These are phyloP conservation scores for Vigna reflexopilosa DNA, from an alignment of 306 rosid species.

Conservation along the genomic window DNA sequence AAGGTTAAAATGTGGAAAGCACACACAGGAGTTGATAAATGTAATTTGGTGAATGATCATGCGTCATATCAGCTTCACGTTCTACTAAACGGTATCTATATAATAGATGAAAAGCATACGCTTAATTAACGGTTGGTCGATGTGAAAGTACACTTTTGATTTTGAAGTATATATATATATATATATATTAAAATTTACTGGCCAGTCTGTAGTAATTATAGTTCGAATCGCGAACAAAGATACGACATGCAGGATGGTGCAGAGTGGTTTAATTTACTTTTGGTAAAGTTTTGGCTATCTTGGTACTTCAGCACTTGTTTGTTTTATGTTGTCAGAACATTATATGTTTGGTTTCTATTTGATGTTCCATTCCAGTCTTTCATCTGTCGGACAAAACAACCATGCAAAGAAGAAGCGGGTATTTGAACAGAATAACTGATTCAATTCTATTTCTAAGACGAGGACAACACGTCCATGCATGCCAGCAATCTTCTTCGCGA, in stretches of 20 bases:
- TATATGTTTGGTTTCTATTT: conserved; percentile 2
- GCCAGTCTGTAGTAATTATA: background rate
- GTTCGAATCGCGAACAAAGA: conserved; percentile 17
- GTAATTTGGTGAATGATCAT: conserved; percentile 7
- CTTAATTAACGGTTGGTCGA: background rate
- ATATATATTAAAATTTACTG: conserved; percentile 16
- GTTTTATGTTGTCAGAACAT: conserved; percentile 22
- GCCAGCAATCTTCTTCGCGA: conserved; percentile 2
- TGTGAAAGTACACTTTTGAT: background rate
- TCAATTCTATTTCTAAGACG: conserved; percentile 16
- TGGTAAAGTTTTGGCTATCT: conserved; percentile 10
- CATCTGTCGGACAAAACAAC: conserved; percentile 21
- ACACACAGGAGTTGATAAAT: conserved; percentile 8
- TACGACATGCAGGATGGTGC: background rate
- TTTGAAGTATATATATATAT: background rate
- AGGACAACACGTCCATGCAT: conserved; percentile 41
- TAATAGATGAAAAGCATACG: conserved; percentile 1
- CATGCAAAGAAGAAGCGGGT: conserved; percentile 34
- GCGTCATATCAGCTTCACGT: conserved; percentile 1
- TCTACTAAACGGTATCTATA: background rate
- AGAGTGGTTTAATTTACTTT: background rate
- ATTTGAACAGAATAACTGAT: conserved; percentile 34
- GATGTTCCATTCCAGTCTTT: conserved; percentile 34
- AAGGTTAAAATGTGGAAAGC: conserved; percentile 6
- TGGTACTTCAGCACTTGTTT: conserved; percentile 7